Conservation (phyloP, 345 rosid species). For the Carallia brachiata region DNA sequence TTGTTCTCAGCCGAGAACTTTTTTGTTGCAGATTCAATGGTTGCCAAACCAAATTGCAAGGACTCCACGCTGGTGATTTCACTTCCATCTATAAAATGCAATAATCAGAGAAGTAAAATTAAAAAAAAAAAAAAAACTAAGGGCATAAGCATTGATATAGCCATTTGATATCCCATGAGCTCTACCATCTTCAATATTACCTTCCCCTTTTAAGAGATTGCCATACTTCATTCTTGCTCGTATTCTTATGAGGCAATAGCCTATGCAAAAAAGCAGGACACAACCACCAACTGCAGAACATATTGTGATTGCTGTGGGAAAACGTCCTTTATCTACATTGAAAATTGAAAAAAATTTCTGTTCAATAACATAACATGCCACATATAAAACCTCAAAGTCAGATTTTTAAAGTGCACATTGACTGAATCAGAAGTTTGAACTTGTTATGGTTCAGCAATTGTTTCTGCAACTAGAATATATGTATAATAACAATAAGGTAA, state of each 20-base stretch:
- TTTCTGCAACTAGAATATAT: no score
- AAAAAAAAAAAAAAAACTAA: no score
- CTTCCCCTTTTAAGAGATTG: constrained; percentile 4
- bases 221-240: constrained; percentile 9
- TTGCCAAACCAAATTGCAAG: constrained; percentile 36
- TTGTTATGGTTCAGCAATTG: no score
- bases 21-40: constrained; percentile 44
- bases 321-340: neutral
- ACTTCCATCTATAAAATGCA: constrained; percentile 27
- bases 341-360: no score
- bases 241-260: constrained; percentile 6
- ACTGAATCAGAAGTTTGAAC: no score
- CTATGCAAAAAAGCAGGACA: constrained; percentile 1
- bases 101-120: no score
- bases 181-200: constrained; percentile 4
- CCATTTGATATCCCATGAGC: no score
- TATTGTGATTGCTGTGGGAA: constrained; percentile 4
- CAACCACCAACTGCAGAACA: constrained; percentile 3
- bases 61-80: constrained; percentile 37
- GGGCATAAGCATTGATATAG: no score
- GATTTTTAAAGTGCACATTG: no score
- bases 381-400: no score
- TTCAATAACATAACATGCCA: no score
- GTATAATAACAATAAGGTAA: no score
- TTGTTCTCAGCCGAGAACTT: constrained; percentile 48